These are phyloP conservation scores for Agroathelia rolfsii DNA, from an alignment of 1,284 basidiomycete genomes.

Conservation along the genomic window DNA sequence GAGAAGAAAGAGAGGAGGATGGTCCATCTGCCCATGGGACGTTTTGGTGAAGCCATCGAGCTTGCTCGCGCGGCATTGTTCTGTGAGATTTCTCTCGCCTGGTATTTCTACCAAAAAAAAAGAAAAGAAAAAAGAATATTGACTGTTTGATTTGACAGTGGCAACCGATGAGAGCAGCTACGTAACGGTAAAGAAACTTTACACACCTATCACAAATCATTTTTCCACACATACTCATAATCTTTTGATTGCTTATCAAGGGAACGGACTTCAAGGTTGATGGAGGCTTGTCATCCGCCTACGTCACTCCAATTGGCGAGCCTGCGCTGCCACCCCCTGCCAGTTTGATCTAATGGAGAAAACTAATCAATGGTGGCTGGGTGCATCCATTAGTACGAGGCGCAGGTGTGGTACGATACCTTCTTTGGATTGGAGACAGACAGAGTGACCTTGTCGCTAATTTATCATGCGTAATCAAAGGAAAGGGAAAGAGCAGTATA, in stretches of 20 bases:
- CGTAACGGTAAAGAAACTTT: conserved; percentile 49
- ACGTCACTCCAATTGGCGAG: conserved; percentile 76
- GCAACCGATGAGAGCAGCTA: conserved; percentile 82
- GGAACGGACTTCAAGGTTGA: conserved; percentile 92
- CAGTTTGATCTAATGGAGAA: conserved; percentile 35
- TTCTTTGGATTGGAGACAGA: no score
- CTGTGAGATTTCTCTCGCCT: conserved; percentile 41
- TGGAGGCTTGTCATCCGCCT: conserved; percentile 82
- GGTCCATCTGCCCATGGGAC: conserved; percentile 91
- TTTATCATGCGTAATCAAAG: not conserved
- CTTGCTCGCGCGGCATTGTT: conserved; percentile 88
- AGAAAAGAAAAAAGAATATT: no score
- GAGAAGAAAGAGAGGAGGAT: conserved; percentile 90
- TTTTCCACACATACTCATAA: conserved; percentile 11
- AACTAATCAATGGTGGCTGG: no score
- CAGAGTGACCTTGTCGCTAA: no score
- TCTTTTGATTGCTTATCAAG: conserved; percentile 35
- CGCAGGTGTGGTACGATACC: no score
- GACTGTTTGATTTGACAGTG: conserved; percentile 33
- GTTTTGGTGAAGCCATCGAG: conserved; percentile 94
- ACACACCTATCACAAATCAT: conserved; percentile 5
- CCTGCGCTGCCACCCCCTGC: conserved; percentile 54
- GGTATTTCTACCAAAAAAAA: conserved; percentile 4
- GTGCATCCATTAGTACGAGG: no score
- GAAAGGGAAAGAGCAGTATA: not conserved